Base-by-base conservation (phyloP, 2,329 filamentous ascomycete species). In the Trichophyton rubrum region DNA sequence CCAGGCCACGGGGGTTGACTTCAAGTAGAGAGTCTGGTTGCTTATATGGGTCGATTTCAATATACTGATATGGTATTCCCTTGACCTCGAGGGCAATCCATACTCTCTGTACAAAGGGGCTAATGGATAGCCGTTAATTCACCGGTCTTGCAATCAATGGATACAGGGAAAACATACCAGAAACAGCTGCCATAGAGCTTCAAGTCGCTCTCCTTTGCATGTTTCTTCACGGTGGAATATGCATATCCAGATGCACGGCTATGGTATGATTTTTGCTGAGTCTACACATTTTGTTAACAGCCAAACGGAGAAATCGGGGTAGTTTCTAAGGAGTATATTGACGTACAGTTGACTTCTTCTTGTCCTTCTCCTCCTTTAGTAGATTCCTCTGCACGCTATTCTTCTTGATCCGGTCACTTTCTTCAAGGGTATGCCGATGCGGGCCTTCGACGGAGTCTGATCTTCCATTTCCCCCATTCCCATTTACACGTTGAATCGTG, bases 11-110 rank as follows among this genome's bases (percentile, higher is more conserved):
- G 1, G 88, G 87, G 66, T 90, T 92, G 58, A 90, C 83, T 64
- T 90, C 87, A 24, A 90, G 78, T 33, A 92, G 76, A 7, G 83
- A 78, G 62, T 85, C 80, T 1, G 85, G 87, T 64, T 88, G 87
- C 66, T 85, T 83, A 69, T 89, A 90, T 6, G 89, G 87, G 68
- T 95, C 87, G 53, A 89, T 85, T 73, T 95, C 90, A 67, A 90
- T 85, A 72, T 95, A 95, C 70, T 95, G 88, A 69, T 95, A 95
- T 41, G 82, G 77, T 7, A 93, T 79, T 17, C 83, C 81, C 71
- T 93, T 93, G 67, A 85, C 79, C 71, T 95, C 89, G 40, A 95
- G 79, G 0, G 89, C 87, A 64, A 95, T 93, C 90, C 90, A 95
- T 27, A 93, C 87, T 17, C 89, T 84, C 70, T 95, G 89, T 1